Evolutionary conservation across 2,329 filamentous ascomycete species (phyloP), one percentile per base, ranked within the genome.

Genomic region (Aureobasidium sp.): DNA sequence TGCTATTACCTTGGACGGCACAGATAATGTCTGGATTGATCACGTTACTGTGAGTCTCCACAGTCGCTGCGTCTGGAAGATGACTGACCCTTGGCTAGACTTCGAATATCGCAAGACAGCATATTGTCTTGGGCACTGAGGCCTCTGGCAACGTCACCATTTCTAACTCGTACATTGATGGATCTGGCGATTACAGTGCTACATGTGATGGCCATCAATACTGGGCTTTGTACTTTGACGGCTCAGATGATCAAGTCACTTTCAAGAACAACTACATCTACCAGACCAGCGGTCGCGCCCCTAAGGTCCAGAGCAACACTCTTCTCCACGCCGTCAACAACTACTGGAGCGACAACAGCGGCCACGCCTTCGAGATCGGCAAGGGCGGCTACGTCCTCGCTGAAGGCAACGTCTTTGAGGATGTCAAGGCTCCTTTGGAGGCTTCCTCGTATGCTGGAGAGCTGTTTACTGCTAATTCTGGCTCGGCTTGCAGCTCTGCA

Each of bases 231-330:
- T 84, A 83, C 74, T 76, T 86, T 47, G 78, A 76, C 45, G 83
- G 83, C 21, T 75, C 76, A 55, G 76, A 72, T 69, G 83, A 86
- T 67, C 67, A 78, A 62, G 75, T 85, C 67, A 86, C 83, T 64
- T 68, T 85, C 69, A 81, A 83, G 74, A 76, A 77, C 66, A 86
- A 86, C 77, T 84, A 84, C 74, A 75, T 86, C 69, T 80, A 84
- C 76, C 76, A 83, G 70, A 80, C 79, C 53, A 78, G 75, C 11
- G 82, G 82, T 57, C 81, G 82, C 59, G 72, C 74, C 30, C 82
- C 81, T 67, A 83, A 84, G 74, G 74, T 84, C 30, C 73, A 71
- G 61, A 75, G 75, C n/a, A 80, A 81, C 69, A 82, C 81, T 63
- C 78, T 82, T 47, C 73, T 84, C 55, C 82, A 84, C 71, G 79